Percentiles rank a stretch among this genome's conserved stretches.
phyloP scores from a whole-genome alignment of 129 eudicot species.

The Logfia minima region DNA sequence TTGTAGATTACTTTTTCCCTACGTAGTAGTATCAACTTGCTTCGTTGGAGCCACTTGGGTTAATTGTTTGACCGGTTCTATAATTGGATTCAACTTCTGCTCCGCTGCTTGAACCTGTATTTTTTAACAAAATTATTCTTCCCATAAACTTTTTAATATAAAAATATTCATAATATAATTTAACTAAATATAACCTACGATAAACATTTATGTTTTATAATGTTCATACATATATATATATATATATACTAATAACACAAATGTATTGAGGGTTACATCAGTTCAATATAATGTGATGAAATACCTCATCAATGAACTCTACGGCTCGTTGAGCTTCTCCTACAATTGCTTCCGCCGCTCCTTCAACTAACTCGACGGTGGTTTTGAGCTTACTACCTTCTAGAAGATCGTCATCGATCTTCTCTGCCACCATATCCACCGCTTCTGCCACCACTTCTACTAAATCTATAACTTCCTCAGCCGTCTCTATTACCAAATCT shows the following conservation, averaged over 20 bases:
- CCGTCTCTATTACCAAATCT: constrained; percentile 36
- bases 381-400: constrained; percentile 34
- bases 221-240: background rate
- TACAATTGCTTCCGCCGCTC: constrained; percentile 37
- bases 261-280: too few relatives aligned
- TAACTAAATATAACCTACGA: background rate
- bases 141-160: too few relatives aligned
- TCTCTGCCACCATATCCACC: constrained; percentile 50
- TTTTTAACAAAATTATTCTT: background rate
- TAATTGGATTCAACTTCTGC: constrained; percentile 34
- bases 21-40: background rate
- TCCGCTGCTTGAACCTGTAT: constrained; percentile 40
- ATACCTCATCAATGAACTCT: constrained; percentile 45
- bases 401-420: constrained; percentile 35
- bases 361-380: constrained; percentile 30
- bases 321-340: constrained; percentile 34
- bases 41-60: constrained; percentile 12
- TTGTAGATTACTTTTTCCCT: too few relatives aligned
- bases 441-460: constrained; percentile 48
- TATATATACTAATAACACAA: background rate
- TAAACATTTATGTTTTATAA: background rate
- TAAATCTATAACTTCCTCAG: constrained; percentile 41
- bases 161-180: too few relatives aligned
- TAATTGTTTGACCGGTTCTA: constrained; percentile 31
- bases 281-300: background rate